A percentile compares a stretch with the other conserved stretches of the same genome.
These are phyloP conservation scores for Saccharomycopsis lassenensis DNA, from an alignment of 805 yeast genomes.

Conservation along the genomic window DNA sequence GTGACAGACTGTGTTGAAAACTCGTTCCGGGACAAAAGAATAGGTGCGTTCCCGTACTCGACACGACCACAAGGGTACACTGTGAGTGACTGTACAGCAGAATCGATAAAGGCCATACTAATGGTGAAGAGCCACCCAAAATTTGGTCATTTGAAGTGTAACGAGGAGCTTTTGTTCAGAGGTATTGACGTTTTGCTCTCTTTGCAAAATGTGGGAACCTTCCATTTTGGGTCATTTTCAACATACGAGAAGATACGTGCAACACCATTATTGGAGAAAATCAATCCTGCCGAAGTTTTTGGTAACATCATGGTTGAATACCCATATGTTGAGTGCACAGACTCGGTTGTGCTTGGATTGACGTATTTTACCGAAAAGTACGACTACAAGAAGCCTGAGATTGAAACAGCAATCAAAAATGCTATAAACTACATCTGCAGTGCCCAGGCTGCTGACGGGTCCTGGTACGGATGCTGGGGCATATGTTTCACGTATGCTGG, in stretches of 20 bases:
- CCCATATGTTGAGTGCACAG: slow-evolving; percentile 97
- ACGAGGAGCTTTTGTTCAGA: slow-evolving; percentile 39
- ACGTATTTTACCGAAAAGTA: slow-evolving; percentile 61
- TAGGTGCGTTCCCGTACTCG: slow-evolving; percentile 94
- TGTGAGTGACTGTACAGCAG: slow-evolving; percentile 86
- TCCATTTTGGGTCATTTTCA: slow-evolving; percentile 85
- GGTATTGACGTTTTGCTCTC: slow-evolving; percentile 69
- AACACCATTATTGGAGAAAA: slow-evolving; percentile 57
- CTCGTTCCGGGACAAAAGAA: slow-evolving; percentile 70
- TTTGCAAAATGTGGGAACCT: slow-evolving; percentile 69
- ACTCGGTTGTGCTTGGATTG: slow-evolving; percentile 84
- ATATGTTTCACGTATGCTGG: slow-evolving; percentile 91
- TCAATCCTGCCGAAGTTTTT: slow-evolving; percentile 96
- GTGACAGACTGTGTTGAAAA: slow-evolving; percentile 67
- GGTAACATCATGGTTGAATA: slow-evolving; percentile 98
- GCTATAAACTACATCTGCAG: slow-evolving; percentile 65
- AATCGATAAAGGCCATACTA: slow-evolving; percentile 13
- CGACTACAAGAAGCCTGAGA: slow-evolving; percentile 55
- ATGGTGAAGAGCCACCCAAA: slow-evolving; percentile 6
- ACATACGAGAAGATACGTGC: slow-evolving; percentile 84
- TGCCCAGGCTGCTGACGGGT: slow-evolving; percentile 70
- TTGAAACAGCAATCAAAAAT: slow-evolving; percentile 54
- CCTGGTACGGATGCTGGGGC: slow-evolving; percentile 99
- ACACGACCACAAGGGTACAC: slow-evolving; percentile 95
- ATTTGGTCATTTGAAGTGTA: slow-evolving; percentile 30